Evolutionary conservation across 495 filamentous ascomycete genomes (phyloP), one percentile per base, ranked within the genome.

Genomic region (Penicillium nucicola): DNA sequence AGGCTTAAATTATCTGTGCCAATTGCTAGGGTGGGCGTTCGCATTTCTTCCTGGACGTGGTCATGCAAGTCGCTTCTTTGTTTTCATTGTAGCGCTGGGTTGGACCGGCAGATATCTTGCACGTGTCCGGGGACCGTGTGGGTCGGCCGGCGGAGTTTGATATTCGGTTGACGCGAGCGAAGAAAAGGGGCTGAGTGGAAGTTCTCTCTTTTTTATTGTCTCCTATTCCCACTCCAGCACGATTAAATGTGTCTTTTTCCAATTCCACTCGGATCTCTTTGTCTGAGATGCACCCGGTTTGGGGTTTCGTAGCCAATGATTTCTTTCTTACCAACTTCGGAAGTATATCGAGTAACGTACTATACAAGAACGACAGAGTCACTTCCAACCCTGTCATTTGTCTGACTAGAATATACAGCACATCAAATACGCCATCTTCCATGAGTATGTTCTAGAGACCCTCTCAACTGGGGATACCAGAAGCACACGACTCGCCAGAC

Each of bases 101-200:
- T 66, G 63, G 62, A 66, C 69, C 64, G 68, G 68, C 64, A 66
- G 64, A 58, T 67, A 55, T 65, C 50, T 70, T 68, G 59, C 64
- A 71, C 62, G 60, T 63, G 54, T 67, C 68, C 67, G 61, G 60
- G 25, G 57, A 72, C 63, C 55, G 64, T 66, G 63, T 68, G 66
- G 67, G 66, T 67, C 62, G 68, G 68, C 62, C 68, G 62, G 71
- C 66, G 73, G 73, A 76, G 71, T 77, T 76, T 75, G 71, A 74
- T 71, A 70, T 72, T 75, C 68, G 71, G 73, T 65, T 65, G 62
- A 65, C 51, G 59, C 69, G 69, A 69, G 72, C 62, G 64, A 61
- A 67, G 66, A 67, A 72, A 72, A 69, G 66, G 71, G 69, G 65
- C 62, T 61, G 69, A 72, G 67, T 70, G 71, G 71, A 72, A 71